phyloP scores from a whole-genome alignment of 306 rosid genomes.

The Ziziphus jujuba region DNA sequence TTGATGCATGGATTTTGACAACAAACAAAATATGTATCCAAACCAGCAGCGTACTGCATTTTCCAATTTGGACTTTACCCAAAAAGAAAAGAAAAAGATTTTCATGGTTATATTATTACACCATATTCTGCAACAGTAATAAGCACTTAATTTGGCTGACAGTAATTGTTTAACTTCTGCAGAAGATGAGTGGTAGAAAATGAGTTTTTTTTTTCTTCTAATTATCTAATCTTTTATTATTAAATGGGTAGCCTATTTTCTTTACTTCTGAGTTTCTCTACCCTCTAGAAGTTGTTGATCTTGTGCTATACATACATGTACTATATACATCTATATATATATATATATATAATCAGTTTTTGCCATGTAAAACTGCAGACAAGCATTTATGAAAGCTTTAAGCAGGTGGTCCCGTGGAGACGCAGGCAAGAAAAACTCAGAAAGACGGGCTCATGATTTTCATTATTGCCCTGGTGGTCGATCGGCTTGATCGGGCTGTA shows the following conservation, averaged over 20 bases:
- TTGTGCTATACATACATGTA: no score
- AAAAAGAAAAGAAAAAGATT: no score
- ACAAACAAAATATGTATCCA: no score
- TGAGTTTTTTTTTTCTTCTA: not conserved
- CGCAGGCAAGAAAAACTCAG: conserved; percentile 47
- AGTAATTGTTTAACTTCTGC: not conserved
- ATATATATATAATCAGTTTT: conserved; percentile 11
- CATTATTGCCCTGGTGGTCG: not conserved
- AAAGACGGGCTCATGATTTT: conserved; percentile 2
- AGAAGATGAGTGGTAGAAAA: not conserved
- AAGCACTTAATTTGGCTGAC: conserved; percentile 4
- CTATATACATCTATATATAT: conserved; percentile 3
- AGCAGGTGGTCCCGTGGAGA: conserved; percentile 87
- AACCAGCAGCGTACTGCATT: no score
- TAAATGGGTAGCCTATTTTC: not conserved
- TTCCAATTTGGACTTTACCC: no score
- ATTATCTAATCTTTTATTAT: not conserved
- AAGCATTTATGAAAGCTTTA: conserved; percentile 66
- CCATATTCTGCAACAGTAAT: not conserved
- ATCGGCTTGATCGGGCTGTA: conserved; percentile 7
- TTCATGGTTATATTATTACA: not conserved
- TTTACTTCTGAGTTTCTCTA: not conserved
- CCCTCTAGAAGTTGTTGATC: not conserved
- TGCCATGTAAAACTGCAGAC: conserved; percentile 46
- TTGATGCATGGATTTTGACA: no score